Conservation (phyloP, 495 filamentous ascomycete species). For the Tricharina praecox region DNA sequence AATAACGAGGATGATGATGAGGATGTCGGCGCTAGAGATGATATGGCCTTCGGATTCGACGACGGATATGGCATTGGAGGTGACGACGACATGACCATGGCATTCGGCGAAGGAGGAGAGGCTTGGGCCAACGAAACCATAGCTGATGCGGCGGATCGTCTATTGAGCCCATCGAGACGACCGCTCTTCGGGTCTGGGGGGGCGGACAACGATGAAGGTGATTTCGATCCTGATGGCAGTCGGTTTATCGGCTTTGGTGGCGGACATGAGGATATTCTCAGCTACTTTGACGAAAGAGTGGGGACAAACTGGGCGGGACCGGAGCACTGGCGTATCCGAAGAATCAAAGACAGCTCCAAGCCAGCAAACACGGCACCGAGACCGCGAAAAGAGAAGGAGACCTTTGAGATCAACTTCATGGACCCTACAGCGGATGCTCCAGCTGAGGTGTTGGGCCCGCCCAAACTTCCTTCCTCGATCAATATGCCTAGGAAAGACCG, state of each 20-base stretch:
- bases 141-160: constrained; percentile 33
- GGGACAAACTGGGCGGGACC: constrained; percentile 98
- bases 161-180: constrained; percentile 21
- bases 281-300: constrained; percentile 89
- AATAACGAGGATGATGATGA: constrained; percentile 38
- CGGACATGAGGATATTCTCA: constrained; percentile 76
- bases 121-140: constrained; percentile 46
- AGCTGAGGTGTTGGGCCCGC: constrained; percentile 71
- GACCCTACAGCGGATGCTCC: constrained; percentile 49
- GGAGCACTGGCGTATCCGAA: constrained; percentile 93
- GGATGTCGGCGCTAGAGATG: constrained; percentile 3
- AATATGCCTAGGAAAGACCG: constrained; percentile 80
- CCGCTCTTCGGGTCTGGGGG: constrained; percentile 30
- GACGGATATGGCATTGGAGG: constrained; percentile 29
- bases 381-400: constrained; percentile 76
- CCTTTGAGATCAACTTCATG: constrained; percentile 82
- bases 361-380: constrained; percentile 21
- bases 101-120: constrained; percentile 62
- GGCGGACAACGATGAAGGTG: constrained; percentile 30
- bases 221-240: constrained; percentile 43
- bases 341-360: constrained; percentile 55
- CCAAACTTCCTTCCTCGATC: constrained; percentile 63
- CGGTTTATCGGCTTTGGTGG: constrained; percentile 44
- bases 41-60: constrained; percentile 51
- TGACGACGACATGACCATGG: constrained; percentile 32